Conservation (phyloP, 495 filamentous ascomycete species). For the Penicillium turbatum region DNA sequence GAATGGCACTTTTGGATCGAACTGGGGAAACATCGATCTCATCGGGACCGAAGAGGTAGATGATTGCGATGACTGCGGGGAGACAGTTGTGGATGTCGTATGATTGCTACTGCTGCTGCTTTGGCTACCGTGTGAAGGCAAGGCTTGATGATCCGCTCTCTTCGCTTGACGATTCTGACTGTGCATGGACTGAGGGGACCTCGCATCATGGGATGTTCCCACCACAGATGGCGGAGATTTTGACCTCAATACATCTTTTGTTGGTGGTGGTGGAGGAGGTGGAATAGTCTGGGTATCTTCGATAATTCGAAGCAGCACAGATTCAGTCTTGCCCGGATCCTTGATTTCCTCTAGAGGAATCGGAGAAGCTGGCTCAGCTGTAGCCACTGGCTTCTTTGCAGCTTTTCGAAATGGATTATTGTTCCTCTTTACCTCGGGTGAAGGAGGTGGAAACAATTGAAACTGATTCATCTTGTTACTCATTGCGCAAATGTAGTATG, state of each 20-base stretch:
- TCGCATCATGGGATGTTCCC: constrained; percentile 12
- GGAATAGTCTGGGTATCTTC: constrained; percentile 35
- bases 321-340: constrained; percentile 30
- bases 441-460: constrained; percentile 52
- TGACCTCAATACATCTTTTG: constrained; percentile 17
- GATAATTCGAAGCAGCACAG: constrained; percentile 38
- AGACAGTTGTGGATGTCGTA: constrained; percentile 35
- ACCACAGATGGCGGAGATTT: constrained; percentile 12
- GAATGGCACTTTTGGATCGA: constrained; percentile 65
- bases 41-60: constrained; percentile 45
- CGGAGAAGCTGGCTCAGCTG: constrained; percentile 27
- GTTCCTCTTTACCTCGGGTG: constrained; percentile 34
- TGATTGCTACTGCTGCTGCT: constrained; percentile 28
- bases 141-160: constrained; percentile 8
- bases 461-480: constrained; percentile 40
- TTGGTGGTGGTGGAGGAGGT: constrained; percentile 18
- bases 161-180: constrained; percentile 21
- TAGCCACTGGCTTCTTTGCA: constrained; percentile 24
- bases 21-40: constrained; percentile 76
- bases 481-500: not conserved
- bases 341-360: constrained; percentile 38
- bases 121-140: constrained; percentile 21
- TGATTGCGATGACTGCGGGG: constrained; percentile 30
- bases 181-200: constrained; percentile 23
- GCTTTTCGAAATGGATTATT: constrained; percentile 38